phyloP scores from a whole-genome alignment of 116 monocot species.

The Zostera marina region DNA sequence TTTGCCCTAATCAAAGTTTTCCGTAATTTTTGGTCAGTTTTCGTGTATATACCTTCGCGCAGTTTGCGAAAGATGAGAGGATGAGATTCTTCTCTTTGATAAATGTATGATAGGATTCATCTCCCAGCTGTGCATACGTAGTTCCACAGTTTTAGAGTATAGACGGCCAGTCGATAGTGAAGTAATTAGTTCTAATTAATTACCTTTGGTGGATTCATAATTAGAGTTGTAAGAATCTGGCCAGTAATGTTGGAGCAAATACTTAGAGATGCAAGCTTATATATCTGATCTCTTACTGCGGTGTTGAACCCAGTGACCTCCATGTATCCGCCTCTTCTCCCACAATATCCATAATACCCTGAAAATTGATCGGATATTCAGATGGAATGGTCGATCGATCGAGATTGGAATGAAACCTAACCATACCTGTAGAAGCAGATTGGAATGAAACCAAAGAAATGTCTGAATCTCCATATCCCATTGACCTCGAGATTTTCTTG shows the following conservation, averaged over 20 bases:
- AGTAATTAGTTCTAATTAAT: background rate
- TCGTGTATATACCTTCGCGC: slow-evolving; percentile 84
- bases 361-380: background rate
- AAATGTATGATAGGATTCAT: slow-evolving; percentile 69
- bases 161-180: background rate
- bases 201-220: slow-evolving; percentile 97
- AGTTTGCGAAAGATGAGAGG: slow-evolving; percentile 55
- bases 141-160: no score
- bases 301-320: slow-evolving; percentile 73
- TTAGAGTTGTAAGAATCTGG: slow-evolving; percentile 78
- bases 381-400: background rate
- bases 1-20: background rate
- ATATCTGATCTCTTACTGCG: slow-evolving; percentile 78
- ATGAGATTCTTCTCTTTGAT: slow-evolving; percentile 45
- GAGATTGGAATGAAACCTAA: slow-evolving; percentile 16
- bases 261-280: slow-evolving; percentile 91
- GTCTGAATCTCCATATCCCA: slow-evolving; percentile 68
- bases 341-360: slow-evolving; percentile 96
- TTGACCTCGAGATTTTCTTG: slow-evolving; percentile 80
- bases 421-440: slow-evolving; percentile 76
- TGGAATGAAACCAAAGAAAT: slow-evolving; percentile 73
- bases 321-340: slow-evolving; percentile 94
- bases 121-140: slow-evolving; percentile 67
- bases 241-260: slow-evolving; percentile 85
- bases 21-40: background rate